phyloP scores from a whole-genome alignment of 2,329 filamentous ascomycete species.

The Fusarium sp. region DNA sequence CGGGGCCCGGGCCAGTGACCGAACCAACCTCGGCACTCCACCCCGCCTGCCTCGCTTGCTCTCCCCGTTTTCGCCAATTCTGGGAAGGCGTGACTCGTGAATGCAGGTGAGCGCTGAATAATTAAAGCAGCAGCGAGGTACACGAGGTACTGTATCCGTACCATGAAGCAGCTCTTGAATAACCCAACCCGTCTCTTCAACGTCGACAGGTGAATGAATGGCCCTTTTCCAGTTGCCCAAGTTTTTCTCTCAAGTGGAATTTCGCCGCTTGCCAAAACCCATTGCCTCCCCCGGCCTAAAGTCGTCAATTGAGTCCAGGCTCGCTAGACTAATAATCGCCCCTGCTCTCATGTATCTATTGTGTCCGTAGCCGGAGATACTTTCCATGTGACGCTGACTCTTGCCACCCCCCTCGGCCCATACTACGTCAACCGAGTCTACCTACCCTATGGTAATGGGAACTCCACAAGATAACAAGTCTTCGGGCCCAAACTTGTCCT shows the following conservation, averaged over 20 bases:
- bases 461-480: too few species aligned
- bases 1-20: constrained; percentile 37
- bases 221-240: too few species aligned
- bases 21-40: constrained; percentile 46
- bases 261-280: too few species aligned
- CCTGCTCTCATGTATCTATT: neutral
- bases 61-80: constrained; percentile 31
- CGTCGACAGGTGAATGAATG: too few species aligned
- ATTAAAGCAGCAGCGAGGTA: neutral
- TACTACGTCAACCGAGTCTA: neutral
- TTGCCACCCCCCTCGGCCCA: constrained; percentile 28
- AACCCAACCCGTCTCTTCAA: neutral
- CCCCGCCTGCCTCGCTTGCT: constrained; percentile 20
- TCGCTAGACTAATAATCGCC: neutral
- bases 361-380: constrained; percentile 1
- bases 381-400: constrained; percentile 41
- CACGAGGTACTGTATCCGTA: neutral
- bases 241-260: too few species aligned
- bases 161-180: neutral
- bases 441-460: neutral
- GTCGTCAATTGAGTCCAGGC: neutral
- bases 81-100: constrained; percentile 13
- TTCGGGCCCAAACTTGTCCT: too few species aligned
- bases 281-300: too few species aligned
- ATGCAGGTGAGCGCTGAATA: constrained; percentile 1